These are phyloP conservation scores for Kwoniella europaea DNA, from an alignment of 768 basidiomycete genomes.

Conservation along the genomic window DNA sequence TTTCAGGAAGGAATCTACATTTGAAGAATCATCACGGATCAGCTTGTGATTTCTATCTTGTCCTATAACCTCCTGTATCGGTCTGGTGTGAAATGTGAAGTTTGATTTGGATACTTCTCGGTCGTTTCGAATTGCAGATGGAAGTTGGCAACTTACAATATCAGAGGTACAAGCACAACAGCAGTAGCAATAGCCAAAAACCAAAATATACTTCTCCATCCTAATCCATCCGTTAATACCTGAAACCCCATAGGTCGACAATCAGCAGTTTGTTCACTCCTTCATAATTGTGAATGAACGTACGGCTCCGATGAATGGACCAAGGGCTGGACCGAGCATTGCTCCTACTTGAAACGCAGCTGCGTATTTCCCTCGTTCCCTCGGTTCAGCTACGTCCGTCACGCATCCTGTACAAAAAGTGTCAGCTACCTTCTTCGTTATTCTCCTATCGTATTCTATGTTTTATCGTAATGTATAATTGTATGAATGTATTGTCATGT, in stretches of 20 bases:
- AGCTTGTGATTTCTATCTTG: background rate
- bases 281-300: background rate
- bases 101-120: background rate
- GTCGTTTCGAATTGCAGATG: background rate
- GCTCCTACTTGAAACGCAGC: conserved; percentile 64
- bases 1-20: conserved; percentile 62
- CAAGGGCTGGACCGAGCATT: conserved; percentile 44
- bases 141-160: conserved; percentile 52
- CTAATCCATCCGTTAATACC: conserved; percentile 65
- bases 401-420: conserved; percentile 65
- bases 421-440: background rate
- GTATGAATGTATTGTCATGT: too few species aligned
- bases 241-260: background rate
- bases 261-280: background rate
- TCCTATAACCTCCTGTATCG: too few species aligned
- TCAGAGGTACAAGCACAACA: conserved; percentile 54
- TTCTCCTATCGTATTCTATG: too few species aligned
- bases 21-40: background rate
- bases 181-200: conserved; percentile 48
- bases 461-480: too few species aligned
- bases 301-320: conserved; percentile 23
- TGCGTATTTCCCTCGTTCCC: conserved; percentile 75
- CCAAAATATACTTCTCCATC: conserved; percentile 64
- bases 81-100: too few species aligned
- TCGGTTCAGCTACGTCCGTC: conserved; percentile 73